Conservation (phyloP, 805 yeast genomes). For the Ogataea corticis region DNA sequence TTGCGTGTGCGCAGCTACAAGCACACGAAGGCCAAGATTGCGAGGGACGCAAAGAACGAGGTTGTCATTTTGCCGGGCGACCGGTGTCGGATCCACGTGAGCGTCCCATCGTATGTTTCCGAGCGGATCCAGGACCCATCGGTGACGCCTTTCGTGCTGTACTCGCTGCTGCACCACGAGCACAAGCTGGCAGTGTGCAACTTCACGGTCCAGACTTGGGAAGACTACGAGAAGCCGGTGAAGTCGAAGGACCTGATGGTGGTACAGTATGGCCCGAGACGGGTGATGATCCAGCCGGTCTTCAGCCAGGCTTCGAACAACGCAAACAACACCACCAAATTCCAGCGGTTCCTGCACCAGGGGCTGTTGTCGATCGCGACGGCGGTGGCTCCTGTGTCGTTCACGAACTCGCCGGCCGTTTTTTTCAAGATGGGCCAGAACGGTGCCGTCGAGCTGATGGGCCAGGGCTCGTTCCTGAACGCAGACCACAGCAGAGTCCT, state of each 20-base stretch:
- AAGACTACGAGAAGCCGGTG: slow-evolving; percentile 82
- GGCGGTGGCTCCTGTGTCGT: slow-evolving; percentile 81
- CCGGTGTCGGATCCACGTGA: slow-evolving; percentile 57
- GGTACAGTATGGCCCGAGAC: slow-evolving; percentile 92
- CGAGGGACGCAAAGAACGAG: slow-evolving; percentile 55
- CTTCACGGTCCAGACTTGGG: slow-evolving; percentile 83
- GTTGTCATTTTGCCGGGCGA: slow-evolving; percentile 63
- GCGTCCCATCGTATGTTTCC: slow-evolving; percentile 51
- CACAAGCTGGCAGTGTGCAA: slow-evolving; percentile 83
- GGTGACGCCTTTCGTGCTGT: slow-evolving; percentile 58
- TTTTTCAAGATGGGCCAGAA: slow-evolving; percentile 64
- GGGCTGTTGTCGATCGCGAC: slow-evolving; percentile 79
- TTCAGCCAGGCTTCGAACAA: slow-evolving; percentile 78
- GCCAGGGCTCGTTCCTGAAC: slow-evolving; percentile 87
- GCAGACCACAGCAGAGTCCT: slow-evolving; percentile 81
- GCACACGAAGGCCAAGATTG: slow-evolving; percentile 67
- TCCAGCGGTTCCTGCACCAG: slow-evolving; percentile 78
- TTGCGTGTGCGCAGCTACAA: slow-evolving; percentile 74
- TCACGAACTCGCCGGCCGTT: slow-evolving; percentile 81
- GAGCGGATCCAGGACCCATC: slow-evolving; percentile 45
- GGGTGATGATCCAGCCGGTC: slow-evolving; percentile 78
- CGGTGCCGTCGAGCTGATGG: slow-evolving; percentile 65
- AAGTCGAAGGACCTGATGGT: slow-evolving; percentile 78
- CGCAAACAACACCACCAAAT: slow-evolving; percentile 84
- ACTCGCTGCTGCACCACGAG: slow-evolving; percentile 80